Evolutionary conservation across 2,329 filamentous ascomycete genomes (phyloP).

Genomic region (Paecilomyces sp.): DNA sequence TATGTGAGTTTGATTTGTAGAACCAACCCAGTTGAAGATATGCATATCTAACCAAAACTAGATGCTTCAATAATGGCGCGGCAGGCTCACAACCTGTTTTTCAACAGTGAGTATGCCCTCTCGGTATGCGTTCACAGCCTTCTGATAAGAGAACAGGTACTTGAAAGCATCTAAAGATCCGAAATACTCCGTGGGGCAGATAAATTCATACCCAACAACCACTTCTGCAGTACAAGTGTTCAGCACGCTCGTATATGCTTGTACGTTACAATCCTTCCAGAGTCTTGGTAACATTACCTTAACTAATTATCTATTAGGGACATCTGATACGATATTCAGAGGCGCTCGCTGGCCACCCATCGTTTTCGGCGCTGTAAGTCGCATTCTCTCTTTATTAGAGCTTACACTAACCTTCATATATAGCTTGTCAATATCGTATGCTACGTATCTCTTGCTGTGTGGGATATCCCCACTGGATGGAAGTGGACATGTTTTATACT

Average conservation of each 20-base stretch:
- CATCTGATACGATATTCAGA: constrained; percentile 53
- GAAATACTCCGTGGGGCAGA: constrained; percentile 39
- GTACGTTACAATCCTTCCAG: constrained; percentile 9
- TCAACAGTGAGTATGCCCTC: constrained; percentile 29
- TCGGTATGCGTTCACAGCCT: background rate
- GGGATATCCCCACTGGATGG: constrained; percentile 47
- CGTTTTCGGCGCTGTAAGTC: constrained; percentile 44
- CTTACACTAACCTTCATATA: constrained; percentile 25
- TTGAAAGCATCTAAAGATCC: constrained; percentile 36
- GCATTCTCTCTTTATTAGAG: constrained; percentile 35
- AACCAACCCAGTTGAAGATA: background rate
- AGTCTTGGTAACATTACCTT: background rate
- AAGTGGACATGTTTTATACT: constrained; percentile 60
- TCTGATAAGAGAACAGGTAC: constrained; percentile 13
- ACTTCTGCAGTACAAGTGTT: constrained; percentile 50
- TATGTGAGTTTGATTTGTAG: constrained; percentile 29
- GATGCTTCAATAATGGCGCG: constrained; percentile 55
- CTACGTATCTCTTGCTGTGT: constrained; percentile 40
- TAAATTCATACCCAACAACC: constrained; percentile 54
- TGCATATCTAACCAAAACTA: constrained; percentile 6
- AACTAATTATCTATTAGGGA: constrained; percentile 32
- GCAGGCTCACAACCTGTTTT: constrained; percentile 50
- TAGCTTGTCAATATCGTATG: constrained; percentile 35
- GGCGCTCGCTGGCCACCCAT: constrained; percentile 60
- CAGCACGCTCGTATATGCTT: constrained; percentile 57